These are phyloP conservation scores for Aspergillus carlsbadensis DNA, from an alignment of 495 filamentous ascomycete species.

Conservation along the genomic window DNA sequence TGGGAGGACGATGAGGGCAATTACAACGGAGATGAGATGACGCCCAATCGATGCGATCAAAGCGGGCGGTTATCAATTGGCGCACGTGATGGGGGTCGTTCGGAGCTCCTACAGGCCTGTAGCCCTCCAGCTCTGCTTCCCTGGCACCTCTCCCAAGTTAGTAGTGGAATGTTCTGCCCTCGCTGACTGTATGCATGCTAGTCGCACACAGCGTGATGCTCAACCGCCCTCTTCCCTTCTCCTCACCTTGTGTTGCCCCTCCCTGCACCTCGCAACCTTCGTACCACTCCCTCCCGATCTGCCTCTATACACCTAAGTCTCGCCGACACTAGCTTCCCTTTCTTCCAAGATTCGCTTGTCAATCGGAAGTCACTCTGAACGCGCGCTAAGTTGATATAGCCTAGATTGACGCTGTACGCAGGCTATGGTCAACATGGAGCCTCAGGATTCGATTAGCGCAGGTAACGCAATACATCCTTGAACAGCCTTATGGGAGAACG, in stretches of 20 bases:
- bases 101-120: neutral
- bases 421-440: constrained; percentile 27
- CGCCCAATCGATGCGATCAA: constrained; percentile 13
- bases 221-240: neutral
- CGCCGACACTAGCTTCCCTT: neutral
- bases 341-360: neutral
- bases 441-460: constrained; percentile 48
- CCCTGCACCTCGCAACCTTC: neutral
- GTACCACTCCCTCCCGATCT: constrained; percentile 3
- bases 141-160: neutral
- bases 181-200: constrained; percentile 5
- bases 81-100: constrained; percentile 10
- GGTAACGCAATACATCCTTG: constrained; percentile 31
- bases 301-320: neutral
- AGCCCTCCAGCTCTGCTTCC: neutral
- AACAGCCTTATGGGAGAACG: neutral
- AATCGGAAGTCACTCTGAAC: neutral
- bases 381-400: no score
- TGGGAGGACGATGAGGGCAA: neutral
- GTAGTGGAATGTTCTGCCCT: neutral
- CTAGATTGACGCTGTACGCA: neutral
- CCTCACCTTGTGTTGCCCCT: neutral
- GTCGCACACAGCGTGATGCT: constrained; percentile 7
- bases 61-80: constrained; percentile 3
- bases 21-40: constrained; percentile 5